These are phyloP conservation scores for Leccinum fallax DNA, from an alignment of 1,284 basidiomycete species.

Conservation along the genomic window DNA sequence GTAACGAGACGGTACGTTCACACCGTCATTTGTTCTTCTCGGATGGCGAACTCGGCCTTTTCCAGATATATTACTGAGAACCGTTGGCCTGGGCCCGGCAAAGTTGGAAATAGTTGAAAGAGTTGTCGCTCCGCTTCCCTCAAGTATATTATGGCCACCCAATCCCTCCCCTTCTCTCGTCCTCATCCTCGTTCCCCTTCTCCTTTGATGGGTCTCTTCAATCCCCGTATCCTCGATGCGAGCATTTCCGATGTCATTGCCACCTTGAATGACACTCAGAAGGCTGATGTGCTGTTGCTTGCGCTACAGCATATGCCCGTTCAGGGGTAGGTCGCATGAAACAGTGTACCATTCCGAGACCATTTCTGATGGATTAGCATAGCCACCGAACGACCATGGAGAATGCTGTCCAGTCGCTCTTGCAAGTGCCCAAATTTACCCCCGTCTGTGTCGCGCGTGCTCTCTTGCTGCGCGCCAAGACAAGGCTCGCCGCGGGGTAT, in stretches of 20 bases:
- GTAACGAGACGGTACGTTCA: background rate
- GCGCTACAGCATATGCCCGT: constrained; percentile 55
- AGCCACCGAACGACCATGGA: constrained; percentile 67
- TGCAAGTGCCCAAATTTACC: constrained; percentile 56
- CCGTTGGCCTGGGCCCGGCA: background rate
- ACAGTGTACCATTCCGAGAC: constrained; percentile 21
- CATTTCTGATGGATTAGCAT: constrained; percentile 10
- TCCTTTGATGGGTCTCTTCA: constrained; percentile 59
- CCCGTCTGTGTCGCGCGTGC: constrained; percentile 59
- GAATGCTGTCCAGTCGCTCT: constrained; percentile 71
- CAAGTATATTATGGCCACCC: background rate
- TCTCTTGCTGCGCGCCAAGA: constrained; percentile 63
- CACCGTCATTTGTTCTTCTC: background rate
- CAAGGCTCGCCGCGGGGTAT: constrained; percentile 58
- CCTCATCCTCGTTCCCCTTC: background rate
- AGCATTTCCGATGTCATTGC: constrained; percentile 65
- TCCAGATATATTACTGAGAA: background rate
- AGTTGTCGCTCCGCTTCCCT: constrained; percentile 15
- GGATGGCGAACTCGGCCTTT: background rate
- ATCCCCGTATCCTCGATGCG: constrained; percentile 71
- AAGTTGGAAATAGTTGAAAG: constrained; percentile 11
- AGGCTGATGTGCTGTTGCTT: constrained; percentile 65
- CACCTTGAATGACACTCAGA: constrained; percentile 60
- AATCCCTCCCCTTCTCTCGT: background rate
- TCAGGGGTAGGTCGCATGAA: constrained; percentile 43